Conservation (phyloP, 352 stramenopile genomes). For the Globisporangium recalcitrans region DNA sequence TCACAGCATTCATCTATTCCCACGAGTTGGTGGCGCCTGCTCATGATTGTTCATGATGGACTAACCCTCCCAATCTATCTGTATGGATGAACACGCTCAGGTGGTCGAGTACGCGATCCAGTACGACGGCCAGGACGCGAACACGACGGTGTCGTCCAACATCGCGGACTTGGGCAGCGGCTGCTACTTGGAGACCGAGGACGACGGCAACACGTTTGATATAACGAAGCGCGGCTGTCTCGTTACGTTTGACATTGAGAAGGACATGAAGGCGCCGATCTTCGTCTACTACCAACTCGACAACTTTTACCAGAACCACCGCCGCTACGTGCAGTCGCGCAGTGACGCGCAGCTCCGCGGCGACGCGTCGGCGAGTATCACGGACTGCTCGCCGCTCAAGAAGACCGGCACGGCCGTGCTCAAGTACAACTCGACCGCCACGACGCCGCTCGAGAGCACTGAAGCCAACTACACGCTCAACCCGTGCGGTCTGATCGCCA, state of each 20-base stretch:
- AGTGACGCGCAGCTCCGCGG: constrained; percentile 89
- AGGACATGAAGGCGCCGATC: constrained; percentile 94
- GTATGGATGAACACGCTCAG: constrained; percentile 19
- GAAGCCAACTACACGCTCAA: constrained; percentile 80
- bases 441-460: constrained; percentile 27
- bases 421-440: constrained; percentile 75
- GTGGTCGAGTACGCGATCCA: constrained; percentile 89
- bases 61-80: not conserved
- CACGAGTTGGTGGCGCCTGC: not conserved
- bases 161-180: constrained; percentile 50
- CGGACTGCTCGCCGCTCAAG: constrained; percentile 84
- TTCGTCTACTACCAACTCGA: constrained; percentile 98
- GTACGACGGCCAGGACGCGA: constrained; percentile 74
- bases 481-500: constrained; percentile 98
- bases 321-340: constrained; percentile 89
- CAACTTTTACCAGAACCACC: constrained; percentile 99
- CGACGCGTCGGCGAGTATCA: constrained; percentile 46
- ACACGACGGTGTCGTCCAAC: constrained; percentile 37
- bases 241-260: constrained; percentile 84
- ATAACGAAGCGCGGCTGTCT: constrained; percentile 51
- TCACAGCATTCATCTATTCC: not conserved
- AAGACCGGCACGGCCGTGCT: constrained; percentile 23
- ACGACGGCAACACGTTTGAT: constrained; percentile 66
- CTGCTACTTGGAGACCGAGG: constrained; percentile 57
- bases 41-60: not conserved